Evolutionary conservation across 805 yeast species (phyloP), one percentile per base, ranked within the genome.

Genomic region (Metschnikowia drakensbergensis): DNA sequence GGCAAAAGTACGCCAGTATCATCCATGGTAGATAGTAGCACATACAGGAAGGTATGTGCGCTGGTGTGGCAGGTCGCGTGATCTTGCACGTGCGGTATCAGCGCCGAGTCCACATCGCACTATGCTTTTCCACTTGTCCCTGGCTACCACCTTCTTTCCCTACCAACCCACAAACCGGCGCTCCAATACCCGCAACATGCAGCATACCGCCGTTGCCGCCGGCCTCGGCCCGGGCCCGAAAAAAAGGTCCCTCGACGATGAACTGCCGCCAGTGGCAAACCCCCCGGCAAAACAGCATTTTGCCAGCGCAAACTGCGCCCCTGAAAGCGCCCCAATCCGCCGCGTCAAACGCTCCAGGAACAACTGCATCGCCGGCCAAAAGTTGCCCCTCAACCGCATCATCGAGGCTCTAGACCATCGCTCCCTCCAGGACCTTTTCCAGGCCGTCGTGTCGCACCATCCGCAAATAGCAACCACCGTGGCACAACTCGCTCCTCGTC

Each of bases 381-480:
- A 73, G 9, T 73, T 88, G 45, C 86, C 94, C 3, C 61, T 86
- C 17, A 63, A 70, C 41, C 74, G 96, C 50, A 65, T 86, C 27
- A 72, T 88, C 22, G 94, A 88, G 62, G 80, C 85, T 6, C 68
- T 88, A 50, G 86, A 83, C 62, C 77, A 77, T 47, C 62, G 71
- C 44, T 71, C 80, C 37, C 69, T 88, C 32, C 81, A 80, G 57
- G 57, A 58, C 8, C 63, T 88, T 41, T 64, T 88, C 29, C 68
- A 70, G 26, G 68, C 72, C 31, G 68, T 88, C 44, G 75, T 88
- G 29, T 68, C 72, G 9, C 65, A 67, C 26, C 84, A 85, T 59
- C 94, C 94, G 0, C 86, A 83, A 58, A 65, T 86, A 6, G 67
- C 76, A 1, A 65, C 63, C 13, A 79, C 82, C 31, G 67, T 89